These are phyloP conservation scores for Isochrysis galbana DNA, from an alignment of 78 protist genomes.

Conservation along the genomic window DNA sequence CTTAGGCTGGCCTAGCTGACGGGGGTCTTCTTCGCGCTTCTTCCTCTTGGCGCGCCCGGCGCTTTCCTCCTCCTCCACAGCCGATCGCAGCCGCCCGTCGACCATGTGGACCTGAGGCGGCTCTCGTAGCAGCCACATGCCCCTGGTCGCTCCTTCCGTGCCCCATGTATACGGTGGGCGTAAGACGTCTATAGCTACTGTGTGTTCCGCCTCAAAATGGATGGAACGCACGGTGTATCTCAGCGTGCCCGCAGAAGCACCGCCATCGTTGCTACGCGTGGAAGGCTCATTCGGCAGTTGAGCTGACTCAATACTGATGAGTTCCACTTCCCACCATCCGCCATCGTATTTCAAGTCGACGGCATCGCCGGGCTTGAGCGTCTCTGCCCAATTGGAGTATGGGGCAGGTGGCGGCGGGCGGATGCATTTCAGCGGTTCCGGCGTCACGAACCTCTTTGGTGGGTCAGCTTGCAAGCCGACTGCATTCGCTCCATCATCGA, in stretches of 20 bases:
- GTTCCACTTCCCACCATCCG: constrained; percentile 33
- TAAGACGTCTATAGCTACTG: background rate
- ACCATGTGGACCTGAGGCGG: background rate
- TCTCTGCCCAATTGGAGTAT: background rate
- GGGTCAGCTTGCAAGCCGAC: too few species aligned
- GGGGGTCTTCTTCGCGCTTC: background rate
- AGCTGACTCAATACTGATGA: background rate
- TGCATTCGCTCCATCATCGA: too few species aligned
- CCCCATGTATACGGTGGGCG: background rate
- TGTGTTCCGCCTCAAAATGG: background rate
- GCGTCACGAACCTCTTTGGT: background rate
- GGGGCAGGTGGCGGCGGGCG: constrained; percentile 2
- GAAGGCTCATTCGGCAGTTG: too few species aligned
- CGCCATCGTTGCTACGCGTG: too few species aligned
- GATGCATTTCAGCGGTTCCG: background rate
- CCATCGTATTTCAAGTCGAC: background rate
- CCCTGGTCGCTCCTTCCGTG: background rate
- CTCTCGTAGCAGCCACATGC: background rate
- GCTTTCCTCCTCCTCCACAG: too few species aligned
- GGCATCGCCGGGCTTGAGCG: background rate
- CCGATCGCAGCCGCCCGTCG: background rate
- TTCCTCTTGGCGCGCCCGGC: too few species aligned
- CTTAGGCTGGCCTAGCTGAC: background rate
- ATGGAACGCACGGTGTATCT: background rate
- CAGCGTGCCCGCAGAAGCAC: too few species aligned